Evolutionary conservation across 495 filamentous ascomycete genomes (phyloP).

Genomic region (Trichocladium uniseriatum): DNA sequence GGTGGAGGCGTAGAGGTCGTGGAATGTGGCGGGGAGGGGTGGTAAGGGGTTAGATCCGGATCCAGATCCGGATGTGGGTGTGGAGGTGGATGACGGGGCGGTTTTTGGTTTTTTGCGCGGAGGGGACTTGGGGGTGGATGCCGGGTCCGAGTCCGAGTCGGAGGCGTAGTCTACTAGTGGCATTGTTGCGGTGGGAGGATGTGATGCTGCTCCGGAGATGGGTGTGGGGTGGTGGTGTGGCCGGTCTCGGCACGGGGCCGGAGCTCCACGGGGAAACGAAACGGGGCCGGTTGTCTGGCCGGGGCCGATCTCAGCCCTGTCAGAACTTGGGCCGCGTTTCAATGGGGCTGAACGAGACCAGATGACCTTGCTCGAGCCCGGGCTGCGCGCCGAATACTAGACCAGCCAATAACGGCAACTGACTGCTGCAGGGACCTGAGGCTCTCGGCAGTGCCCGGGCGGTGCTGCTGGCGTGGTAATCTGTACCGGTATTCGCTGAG

Average conservation of each 20-base stretch:
- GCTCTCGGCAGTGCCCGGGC: neutral
- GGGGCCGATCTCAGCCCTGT: neutral
- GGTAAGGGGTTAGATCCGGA: too few relatives aligned
- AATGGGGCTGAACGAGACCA: too few relatives aligned
- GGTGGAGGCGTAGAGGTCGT: constrained; percentile 80
- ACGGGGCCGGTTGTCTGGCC: neutral
- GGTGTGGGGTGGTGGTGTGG: neutral
- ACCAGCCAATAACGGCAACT: neutral
- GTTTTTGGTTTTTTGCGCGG: constrained; percentile 8
- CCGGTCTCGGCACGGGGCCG: neutral
- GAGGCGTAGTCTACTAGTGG: constrained; percentile 66
- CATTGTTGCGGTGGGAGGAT: constrained; percentile 28
- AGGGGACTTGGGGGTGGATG: neutral
- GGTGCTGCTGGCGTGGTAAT: too few relatives aligned
- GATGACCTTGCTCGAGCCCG: too few relatives aligned
- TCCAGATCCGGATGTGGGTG: too few relatives aligned
- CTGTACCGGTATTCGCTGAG: too few relatives aligned
- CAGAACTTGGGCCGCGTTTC: constrained; percentile 2
- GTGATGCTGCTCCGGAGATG: neutral
- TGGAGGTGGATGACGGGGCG: constrained; percentile 15
- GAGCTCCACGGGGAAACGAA: too few relatives aligned
- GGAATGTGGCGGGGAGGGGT: constrained; percentile 73
- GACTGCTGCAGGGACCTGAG: neutral
- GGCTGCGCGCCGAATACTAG: too few relatives aligned
- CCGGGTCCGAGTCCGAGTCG: constrained; percentile 40